These are phyloP conservation scores for Echeveria elegans DNA, from an alignment of 164 flowering plant genomes.

Conservation along the genomic window DNA sequence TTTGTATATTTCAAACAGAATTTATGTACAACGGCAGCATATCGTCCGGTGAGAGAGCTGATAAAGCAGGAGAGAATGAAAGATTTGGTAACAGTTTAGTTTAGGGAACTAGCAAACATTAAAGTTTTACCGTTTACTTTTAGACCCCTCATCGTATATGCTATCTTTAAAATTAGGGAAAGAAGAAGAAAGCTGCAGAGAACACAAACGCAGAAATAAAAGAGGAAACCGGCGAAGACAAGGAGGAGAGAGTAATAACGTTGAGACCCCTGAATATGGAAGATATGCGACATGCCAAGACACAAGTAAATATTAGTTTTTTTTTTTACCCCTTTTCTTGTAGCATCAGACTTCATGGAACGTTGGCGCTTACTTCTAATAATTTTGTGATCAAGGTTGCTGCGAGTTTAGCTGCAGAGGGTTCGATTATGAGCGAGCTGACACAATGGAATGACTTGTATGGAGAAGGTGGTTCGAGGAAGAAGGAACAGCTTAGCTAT, in stretches of 20 bases:
- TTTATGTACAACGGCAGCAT: constrained; percentile 87
- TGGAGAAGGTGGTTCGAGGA: constrained; percentile 80
- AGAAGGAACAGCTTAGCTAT: constrained; percentile 60
- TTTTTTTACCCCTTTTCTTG: background rate
- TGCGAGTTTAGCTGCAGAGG: constrained; percentile 65
- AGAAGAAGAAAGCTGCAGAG: constrained; percentile 5
- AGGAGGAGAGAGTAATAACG: background rate
- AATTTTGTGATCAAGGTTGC: constrained; percentile 42
- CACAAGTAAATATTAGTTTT: background rate
- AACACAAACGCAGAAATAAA: background rate
- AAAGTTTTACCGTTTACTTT: background rate
- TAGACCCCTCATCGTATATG: background rate
- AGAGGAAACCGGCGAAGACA: background rate
- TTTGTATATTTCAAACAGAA: constrained; percentile 46
- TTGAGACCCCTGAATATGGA: constrained; percentile 5
- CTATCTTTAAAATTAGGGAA: background rate
- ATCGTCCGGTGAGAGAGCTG: constrained; percentile 91
- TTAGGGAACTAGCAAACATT: background rate
- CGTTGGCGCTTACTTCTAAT: background rate
- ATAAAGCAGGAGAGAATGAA: constrained; percentile 35
- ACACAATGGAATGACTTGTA: constrained; percentile 76
- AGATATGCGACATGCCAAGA: background rate
- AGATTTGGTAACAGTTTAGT: constrained; percentile 3
- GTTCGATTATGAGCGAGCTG: constrained; percentile 56
- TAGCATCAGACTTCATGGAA: background rate